phyloP scores from a whole-genome alignment of 2,329 filamentous ascomycete genomes.

The Aspergillus chevalieri region DNA sequence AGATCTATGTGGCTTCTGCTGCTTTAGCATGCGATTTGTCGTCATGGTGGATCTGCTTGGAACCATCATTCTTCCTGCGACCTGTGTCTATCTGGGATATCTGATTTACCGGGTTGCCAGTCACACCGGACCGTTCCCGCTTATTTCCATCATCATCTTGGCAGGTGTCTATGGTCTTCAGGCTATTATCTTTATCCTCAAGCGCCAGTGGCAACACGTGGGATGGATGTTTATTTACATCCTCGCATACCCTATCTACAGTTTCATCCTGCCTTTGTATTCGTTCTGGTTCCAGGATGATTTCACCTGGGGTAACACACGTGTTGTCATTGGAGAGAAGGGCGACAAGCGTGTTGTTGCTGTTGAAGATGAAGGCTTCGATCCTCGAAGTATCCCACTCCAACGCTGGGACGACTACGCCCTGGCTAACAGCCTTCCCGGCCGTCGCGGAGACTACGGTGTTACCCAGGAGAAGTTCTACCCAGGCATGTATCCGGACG shows the following conservation, averaged over 20 bases:
- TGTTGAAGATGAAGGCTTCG: slow-evolving; percentile 74
- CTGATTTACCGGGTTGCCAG: slow-evolving; percentile 74
- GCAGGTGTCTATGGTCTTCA: slow-evolving; percentile 92
- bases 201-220: slow-evolving; percentile 95
- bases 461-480: slow-evolving; percentile 57
- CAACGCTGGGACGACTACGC: slow-evolving; percentile 98
- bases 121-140: slow-evolving; percentile 66
- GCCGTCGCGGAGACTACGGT: slow-evolving; percentile 66
- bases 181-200: slow-evolving; percentile 91
- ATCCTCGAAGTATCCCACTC: slow-evolving; percentile 85
- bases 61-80: slow-evolving; percentile 86
- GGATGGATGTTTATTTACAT: slow-evolving; percentile 99
- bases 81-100: slow-evolving; percentile 78
- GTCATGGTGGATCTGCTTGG: slow-evolving; percentile 92
- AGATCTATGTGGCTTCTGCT: slow-evolving; percentile 97
- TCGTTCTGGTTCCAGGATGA: slow-evolving; percentile 99
- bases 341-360: slow-evolving; percentile 86
- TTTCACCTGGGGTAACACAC: slow-evolving; percentile 97
- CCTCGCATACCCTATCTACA: slow-evolving; percentile 90
- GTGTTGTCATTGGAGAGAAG: slow-evolving; percentile 92
- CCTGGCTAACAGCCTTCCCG: slow-evolving; percentile 75
- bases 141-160: slow-evolving; percentile 83
- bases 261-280: slow-evolving; percentile 83
- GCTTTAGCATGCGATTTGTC: slow-evolving; percentile 95
- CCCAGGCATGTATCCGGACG: slow-evolving; percentile 62